Evolutionary conservation across 495 filamentous ascomycete genomes (phyloP).

Genomic region (Neurospora sp.): DNA sequence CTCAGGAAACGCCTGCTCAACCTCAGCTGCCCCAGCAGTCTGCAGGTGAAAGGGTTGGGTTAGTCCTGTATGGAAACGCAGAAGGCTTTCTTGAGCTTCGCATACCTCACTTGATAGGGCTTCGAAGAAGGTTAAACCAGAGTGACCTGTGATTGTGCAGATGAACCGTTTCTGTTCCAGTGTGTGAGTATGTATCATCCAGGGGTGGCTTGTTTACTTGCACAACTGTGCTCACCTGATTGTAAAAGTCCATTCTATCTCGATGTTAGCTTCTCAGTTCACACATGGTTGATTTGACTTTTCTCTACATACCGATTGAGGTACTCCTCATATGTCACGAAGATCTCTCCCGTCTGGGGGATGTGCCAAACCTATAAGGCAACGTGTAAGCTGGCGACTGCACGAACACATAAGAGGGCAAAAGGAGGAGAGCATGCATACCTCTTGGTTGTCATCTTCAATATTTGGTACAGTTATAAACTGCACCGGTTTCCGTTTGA

Average conservation of each 20-base stretch:
- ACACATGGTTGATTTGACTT: not conserved
- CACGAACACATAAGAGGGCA: not conserved
- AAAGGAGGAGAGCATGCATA: slow-evolving; percentile 24
- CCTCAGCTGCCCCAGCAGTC: slow-evolving; percentile 82
- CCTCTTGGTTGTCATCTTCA: slow-evolving; percentile 72
- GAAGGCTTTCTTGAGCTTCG: slow-evolving; percentile 3
- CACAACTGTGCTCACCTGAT: slow-evolving; percentile 47
- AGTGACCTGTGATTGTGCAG: slow-evolving; percentile 90
- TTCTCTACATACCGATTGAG: slow-evolving; percentile 54
- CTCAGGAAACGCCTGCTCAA: slow-evolving; percentile 86
- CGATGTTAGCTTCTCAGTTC: slow-evolving; percentile 14
- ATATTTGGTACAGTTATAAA: slow-evolving; percentile 62
- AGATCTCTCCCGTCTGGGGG: slow-evolving; percentile 79
- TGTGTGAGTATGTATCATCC: slow-evolving; percentile 8
- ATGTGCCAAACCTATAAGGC: slow-evolving; percentile 76
- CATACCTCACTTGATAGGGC: slow-evolving; percentile 87
- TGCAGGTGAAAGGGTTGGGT: not conserved
- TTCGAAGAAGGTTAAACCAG: slow-evolving; percentile 86
- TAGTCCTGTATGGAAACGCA: not conserved
- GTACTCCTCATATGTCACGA: slow-evolving; percentile 82
- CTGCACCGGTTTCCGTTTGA: slow-evolving; percentile 92
- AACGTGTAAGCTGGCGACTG: slow-evolving; percentile 11
- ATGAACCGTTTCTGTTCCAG: slow-evolving; percentile 66
- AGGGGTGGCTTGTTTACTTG: not conserved
- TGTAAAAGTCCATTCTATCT: slow-evolving; percentile 81